phyloP scores from a whole-genome alignment of 116 monocot genomes.

The Cymodocea nodosa region DNA sequence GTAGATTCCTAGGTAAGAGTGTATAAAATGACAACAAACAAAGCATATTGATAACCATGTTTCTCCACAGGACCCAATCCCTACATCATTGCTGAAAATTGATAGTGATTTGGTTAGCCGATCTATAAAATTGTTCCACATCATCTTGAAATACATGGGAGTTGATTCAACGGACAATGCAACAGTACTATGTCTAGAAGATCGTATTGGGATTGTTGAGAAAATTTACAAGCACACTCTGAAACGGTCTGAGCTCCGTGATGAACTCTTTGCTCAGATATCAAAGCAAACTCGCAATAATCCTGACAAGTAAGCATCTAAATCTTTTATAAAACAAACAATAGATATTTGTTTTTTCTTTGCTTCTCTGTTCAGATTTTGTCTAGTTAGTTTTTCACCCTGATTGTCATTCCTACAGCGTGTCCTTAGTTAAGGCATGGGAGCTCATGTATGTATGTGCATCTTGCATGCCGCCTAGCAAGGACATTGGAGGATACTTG shows the following conservation, averaged over 20 bases:
- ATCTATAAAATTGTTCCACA: constrained; percentile 72
- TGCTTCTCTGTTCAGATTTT: neutral
- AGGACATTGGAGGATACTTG: constrained; percentile 84
- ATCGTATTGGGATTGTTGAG: constrained; percentile 70
- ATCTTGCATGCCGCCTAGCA: constrained; percentile 90
- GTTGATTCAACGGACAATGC: constrained; percentile 70
- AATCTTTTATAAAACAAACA: neutral
- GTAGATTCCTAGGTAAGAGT: too few species aligned
- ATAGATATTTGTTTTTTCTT: neutral
- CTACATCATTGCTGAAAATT: constrained; percentile 89
- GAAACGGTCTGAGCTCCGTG: constrained; percentile 83
- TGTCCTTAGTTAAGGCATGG: constrained; percentile 69
- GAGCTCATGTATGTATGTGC: constrained; percentile 94
- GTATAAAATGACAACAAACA: neutral
- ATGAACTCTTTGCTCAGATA: constrained; percentile 87
- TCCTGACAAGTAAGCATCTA: constrained; percentile 50
- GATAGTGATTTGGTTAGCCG: constrained; percentile 72
- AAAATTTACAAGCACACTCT: constrained; percentile 87
- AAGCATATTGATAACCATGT: too few species aligned
- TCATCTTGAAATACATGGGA: constrained; percentile 87
- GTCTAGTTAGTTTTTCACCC: neutral
- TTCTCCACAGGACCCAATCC: constrained; percentile 73
- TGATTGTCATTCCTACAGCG: constrained; percentile 26
- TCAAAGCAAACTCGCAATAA: constrained; percentile 97
- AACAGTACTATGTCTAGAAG: constrained; percentile 44